Percentiles rank a stretch among this genome's conserved stretches.
phyloP scores from a whole-genome alignment of 169 alveolate species.

The Cryptosporidium parvum region DNA sequence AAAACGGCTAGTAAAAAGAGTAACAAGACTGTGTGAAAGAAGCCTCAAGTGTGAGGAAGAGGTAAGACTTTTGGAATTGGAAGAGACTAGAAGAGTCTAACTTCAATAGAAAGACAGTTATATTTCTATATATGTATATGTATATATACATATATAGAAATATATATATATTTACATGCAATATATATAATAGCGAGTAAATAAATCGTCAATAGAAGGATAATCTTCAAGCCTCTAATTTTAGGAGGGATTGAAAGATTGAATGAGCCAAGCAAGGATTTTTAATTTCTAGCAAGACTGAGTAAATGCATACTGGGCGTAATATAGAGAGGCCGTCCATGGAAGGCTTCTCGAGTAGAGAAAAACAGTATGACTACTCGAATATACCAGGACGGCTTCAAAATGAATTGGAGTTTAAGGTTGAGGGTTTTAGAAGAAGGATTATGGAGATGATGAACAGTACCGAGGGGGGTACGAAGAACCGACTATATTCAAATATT shows the following conservation, averaged over 20 bases:
- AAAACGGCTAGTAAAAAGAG: neutral
- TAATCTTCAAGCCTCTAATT: neutral
- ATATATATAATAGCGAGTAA: too few species aligned
- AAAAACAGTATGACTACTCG: constrained; percentile 56
- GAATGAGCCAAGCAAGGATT: constrained; percentile 9
- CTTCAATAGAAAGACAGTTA: neutral
- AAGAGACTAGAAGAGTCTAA: neutral
- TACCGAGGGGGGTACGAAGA: constrained; percentile 33
- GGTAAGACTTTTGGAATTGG: neutral
- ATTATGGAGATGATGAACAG: constrained; percentile 62
- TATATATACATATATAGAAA: neutral
- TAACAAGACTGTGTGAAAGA: neutral
- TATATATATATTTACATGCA: too few species aligned
- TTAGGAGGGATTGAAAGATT: neutral
- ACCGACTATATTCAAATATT: constrained; percentile 45
- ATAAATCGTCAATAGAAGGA: neutral
- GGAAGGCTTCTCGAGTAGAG: constrained; percentile 29
- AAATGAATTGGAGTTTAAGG: constrained; percentile 65
- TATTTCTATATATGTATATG: neutral
- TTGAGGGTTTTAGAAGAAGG: constrained; percentile 29
- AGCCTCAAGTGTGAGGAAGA: neutral
- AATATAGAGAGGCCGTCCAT: constrained; percentile 28
- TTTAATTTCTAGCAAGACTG: neutral
- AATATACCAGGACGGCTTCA: constrained; percentile 47
- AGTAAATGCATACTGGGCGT: constrained; percentile 29